A percentile compares a stretch with the other conserved stretches of the same genome.
phyloP scores from a whole-genome alignment of 1,284 basidiomycete species.

The Amylostereum areolatum region DNA sequence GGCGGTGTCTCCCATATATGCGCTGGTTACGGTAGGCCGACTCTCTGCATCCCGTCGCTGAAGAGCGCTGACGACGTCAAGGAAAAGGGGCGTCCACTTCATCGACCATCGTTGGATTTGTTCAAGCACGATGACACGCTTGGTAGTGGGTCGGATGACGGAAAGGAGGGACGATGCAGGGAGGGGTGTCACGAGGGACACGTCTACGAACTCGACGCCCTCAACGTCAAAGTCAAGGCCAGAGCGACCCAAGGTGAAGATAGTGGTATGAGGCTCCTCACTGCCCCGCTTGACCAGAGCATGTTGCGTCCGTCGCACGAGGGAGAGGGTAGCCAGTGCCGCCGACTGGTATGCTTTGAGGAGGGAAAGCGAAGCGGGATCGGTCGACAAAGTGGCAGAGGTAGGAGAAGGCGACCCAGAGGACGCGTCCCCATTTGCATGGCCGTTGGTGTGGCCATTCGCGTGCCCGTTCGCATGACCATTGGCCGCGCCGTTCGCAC shows the following conservation, averaged over 20 bases:
- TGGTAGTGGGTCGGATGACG: conserved; percentile 59
- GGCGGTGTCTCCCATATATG: conserved; percentile 48
- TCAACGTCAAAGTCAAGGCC: conserved; percentile 40
- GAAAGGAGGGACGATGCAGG: conserved; percentile 58
- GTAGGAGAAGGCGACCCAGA: conserved; percentile 4
- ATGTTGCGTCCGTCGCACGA: conserved; percentile 56
- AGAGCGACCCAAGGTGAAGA: conserved; percentile 69
- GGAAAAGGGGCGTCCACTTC: conserved; percentile 86
- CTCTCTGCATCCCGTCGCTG: conserved; percentile 51
- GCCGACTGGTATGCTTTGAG: conserved; percentile 60
- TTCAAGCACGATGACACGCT: conserved; percentile 82
- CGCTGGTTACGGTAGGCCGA: conserved; percentile 53
- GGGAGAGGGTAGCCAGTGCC: conserved; percentile 53
- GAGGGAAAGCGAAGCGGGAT: conserved; percentile 21
- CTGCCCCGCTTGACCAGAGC: conserved; percentile 43
- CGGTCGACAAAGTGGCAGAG: conserved; percentile 5
- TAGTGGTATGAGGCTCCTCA: conserved; percentile 53
- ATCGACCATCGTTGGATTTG: conserved; percentile 70
- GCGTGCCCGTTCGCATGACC: conserved; percentile 20
- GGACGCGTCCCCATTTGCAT: conserved; percentile 17
- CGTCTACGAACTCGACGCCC: conserved; percentile 58
- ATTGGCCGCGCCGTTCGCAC: conserved; percentile 28
- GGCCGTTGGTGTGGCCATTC: conserved; percentile 26
- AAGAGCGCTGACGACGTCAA: conserved; percentile 75
- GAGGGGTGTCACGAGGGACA: conserved; percentile 76